Base-by-base conservation (phyloP, 1,284 basidiomycete genomes). In the Pseudozyma flocculosa region DNA sequence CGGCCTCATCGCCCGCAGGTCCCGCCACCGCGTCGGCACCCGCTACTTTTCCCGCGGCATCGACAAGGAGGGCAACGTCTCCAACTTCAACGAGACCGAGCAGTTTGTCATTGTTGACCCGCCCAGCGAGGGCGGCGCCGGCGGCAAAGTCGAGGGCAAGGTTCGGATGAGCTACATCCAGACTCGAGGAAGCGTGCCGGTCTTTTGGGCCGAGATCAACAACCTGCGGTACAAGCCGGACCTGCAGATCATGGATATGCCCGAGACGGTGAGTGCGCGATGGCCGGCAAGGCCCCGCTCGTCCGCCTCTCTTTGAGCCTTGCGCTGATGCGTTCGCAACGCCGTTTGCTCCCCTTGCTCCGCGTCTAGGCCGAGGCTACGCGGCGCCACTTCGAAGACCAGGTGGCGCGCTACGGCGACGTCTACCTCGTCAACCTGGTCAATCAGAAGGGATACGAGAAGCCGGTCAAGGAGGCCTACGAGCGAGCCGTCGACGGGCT, bases 201-300 rank as follows among this genome's bases (percentile, higher is more conserved):
- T 98, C 18, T 97, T 88, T 78, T 98, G 95, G 95, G 90, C 91
- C 2, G 94, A 99, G 79, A 82, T 99, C 74, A 97, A 94, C 80
- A 98, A 92, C 43, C 78, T 99, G 61, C 85, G 92, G 61, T 98
- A 98, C 80, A 95, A 93, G 78, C 95, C 95, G 9, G 95, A 98
- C 79, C 81, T 99, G 53, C 90, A 93, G 79, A 85, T 98, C 63
- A 97, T 97, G 92, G 92, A 96, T 51, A 80, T 90, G 37, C 85
- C 87, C 48, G 86, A 90, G 64, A 89, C 92, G 70, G 32, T 34
- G 15, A 34, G 32, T 34, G 26, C 26, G 26, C 26, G 26, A n/a
- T n/a, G n/a, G n/a, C n/a, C n/a, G n/a, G n/a, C n/a, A n/a, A n/a
- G n/a, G n/a, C n/a, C n/a, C n/a, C n/a, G n/a, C n/a, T n/a, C n/a